phyloP scores from a whole-genome alignment of 345 rosid species.

The Nasturtium officinale region DNA sequence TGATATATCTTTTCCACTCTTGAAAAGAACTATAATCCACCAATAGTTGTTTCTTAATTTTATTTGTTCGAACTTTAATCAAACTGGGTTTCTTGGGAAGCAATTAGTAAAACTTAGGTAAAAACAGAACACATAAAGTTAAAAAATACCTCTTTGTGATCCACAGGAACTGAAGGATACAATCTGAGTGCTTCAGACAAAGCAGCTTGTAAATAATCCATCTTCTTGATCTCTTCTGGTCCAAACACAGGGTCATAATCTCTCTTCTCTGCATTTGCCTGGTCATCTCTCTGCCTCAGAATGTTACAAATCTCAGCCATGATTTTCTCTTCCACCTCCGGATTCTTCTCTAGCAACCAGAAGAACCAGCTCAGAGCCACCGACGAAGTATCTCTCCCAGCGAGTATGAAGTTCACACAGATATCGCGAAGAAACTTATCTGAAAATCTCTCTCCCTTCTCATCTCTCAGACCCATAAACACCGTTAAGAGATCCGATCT shows the following conservation, averaged over 20 bases:
- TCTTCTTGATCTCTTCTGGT: constrained; percentile 90
- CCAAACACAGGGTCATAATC: constrained; percentile 41
- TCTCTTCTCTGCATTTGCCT: constrained; percentile 30
- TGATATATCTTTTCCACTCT: background rate
- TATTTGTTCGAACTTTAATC: background rate
- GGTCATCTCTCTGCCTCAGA: constrained; percentile 48
- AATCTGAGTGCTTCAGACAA: constrained; percentile 87
- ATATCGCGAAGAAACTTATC: constrained; percentile 87
- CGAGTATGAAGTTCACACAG: constrained; percentile 91
- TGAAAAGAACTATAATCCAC: background rate
- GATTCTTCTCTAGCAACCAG: constrained; percentile 77
- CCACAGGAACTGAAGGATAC: constrained; percentile 96
- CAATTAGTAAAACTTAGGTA: background rate
- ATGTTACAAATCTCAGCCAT: constrained; percentile 62
- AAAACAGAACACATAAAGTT: background rate
- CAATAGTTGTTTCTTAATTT: background rate
- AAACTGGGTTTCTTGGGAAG: constrained; percentile 5
- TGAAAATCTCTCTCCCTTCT: constrained; percentile 59
- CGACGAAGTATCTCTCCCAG: constrained; percentile 97
- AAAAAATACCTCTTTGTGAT: constrained; percentile 83
- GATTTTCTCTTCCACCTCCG: constrained; percentile 63
- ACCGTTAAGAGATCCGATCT: constrained; percentile 76
- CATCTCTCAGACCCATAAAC: constrained; percentile 65
- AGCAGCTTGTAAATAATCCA: constrained; percentile 97
- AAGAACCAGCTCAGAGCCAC: constrained; percentile 89